Percentiles rank a stretch among this genome's conserved stretches.
Evolutionary conservation across 2,329 filamentous ascomycete genomes (phyloP).

Genomic region (Diaporthe ampelina): DNA sequence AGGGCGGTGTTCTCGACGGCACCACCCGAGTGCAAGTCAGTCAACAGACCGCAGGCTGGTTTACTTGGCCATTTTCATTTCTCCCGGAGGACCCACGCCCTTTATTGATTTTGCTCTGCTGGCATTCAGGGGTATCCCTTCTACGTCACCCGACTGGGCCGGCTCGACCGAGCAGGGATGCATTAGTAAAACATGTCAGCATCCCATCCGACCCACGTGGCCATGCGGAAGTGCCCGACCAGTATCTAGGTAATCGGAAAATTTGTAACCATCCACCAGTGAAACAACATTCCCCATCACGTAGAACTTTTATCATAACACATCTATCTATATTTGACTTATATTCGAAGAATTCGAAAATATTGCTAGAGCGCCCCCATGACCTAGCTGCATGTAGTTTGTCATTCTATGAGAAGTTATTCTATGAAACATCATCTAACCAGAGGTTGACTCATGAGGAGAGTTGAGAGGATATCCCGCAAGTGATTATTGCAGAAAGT

Average conservation of each 20-base stretch:
- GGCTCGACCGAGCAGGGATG: neutral
- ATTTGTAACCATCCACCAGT: neutral
- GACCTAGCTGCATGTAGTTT: too few species aligned
- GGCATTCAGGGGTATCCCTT: neutral
- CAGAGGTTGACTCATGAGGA: too few species aligned
- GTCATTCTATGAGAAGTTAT: too few species aligned
- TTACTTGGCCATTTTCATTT: neutral
- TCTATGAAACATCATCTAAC: too few species aligned
- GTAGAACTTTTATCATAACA: too few species aligned
- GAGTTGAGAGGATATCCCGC: too few species aligned
- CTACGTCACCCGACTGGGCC: neutral
- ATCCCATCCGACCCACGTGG: slow-evolving; percentile 11
- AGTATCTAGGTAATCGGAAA: neutral
- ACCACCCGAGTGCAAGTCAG: neutral
- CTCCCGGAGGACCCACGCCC: neutral
- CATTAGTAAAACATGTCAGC: neutral
- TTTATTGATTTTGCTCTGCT: too few species aligned
- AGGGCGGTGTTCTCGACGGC: neutral
- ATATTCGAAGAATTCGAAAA: too few species aligned
- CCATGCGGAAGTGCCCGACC: slow-evolving; percentile 1
- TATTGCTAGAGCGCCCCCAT: too few species aligned
- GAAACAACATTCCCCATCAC: neutral
- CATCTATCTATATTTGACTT: too few species aligned
- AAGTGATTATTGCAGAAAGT: too few species aligned
- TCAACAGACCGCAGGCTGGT: neutral